Evolutionary conservation across 148 eudicot genomes (phyloP), one percentile per base, ranked within the genome.

Genomic region (Polygonum aviculare): DNA sequence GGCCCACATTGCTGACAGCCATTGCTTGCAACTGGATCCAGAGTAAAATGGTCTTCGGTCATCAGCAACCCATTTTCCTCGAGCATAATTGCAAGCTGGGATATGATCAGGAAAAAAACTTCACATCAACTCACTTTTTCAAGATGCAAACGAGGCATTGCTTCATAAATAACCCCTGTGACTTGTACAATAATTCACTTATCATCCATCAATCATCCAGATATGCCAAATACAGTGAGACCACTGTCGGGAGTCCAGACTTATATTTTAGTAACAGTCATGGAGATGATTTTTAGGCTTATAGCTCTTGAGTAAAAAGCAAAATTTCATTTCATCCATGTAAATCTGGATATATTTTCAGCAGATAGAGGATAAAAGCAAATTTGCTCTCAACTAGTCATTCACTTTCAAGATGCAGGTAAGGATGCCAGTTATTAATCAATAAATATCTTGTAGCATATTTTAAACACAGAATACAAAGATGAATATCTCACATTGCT

Each of bases 1-100:
- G 78, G 97, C 96, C 98, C 98, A 95, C 98, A 90, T 92, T 75
- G 79, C 81, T 44, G 98, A 95, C 82, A 95, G 83, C 98, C 97
- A 95, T 74, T 88, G 96, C 81, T 88, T 85, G 84, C 98, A 95
- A 72, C 88, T 88, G 76, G 82, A 88, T 63, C 98, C 98, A 71
- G 98, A 90, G 87, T 95, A 95, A 69, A 95, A 83, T 59, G 98
- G 97, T 55, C 91, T 81, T 18, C 70, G 73, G 55, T 90, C 90
- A 84, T 92, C 98, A 31, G 76, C 76, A 75, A 95, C 90, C 98
- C 98, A 95, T 82, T 89, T 89, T 31, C 98, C 98, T 76, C 80
- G 88, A 60, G 92, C 87, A 85, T 79, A 89, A 81, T 88, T 88
- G 81, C 98, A 95, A 47, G 77, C 98, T 95, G 87, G 69, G 81